Evolutionary conservation across 345 rosid genomes (phyloP), one percentile per base, ranked within the genome.

Genomic region (Turnera subulata): DNA sequence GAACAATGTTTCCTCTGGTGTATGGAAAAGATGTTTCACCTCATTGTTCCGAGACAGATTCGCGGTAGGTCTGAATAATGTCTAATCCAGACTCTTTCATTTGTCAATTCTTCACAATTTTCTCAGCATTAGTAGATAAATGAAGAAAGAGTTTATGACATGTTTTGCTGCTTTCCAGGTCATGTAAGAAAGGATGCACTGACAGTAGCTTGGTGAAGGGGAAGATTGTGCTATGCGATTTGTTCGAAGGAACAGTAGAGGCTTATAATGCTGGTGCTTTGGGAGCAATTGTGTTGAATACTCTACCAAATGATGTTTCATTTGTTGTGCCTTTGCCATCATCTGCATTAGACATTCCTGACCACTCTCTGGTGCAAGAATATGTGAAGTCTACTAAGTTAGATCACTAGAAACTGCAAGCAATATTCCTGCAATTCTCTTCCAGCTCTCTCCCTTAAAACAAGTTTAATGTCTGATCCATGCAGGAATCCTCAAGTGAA

Each of bases 181-280:
- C 8, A 23, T 50, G 53, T 8, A 12, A 12, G 32, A 19, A 23
- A 24, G 53, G 53, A 17, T 50, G 53, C 32, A 1, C 24, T 6
- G 53, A 50, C 11, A 24, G 18, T 13, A n/a, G 13, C 35, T 23
- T 50, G 8, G 53, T 50, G 6, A 50, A 50, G 18, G 53, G 53
- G 24, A 50, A 50, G 35, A 50, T 50, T 14, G 33, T 50, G n/a
- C 35, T 50, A 14, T 50, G 53, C 32, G 9, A 24, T 50, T 7
- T 1, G 16, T 24, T 14, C 24, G 35, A 24, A 2, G 33, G 53
- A 12, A 10, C 10, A 8, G 15, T 11, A 4, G 53, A 50, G 35
- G 53, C 53, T 23, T 15, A 50, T 24, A 24, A 50, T 9, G 53
- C 53, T 24, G 53, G 53, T 23, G 53, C 53, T 23, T 2, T 50